These are phyloP conservation scores for Hippophae tibetana DNA, from an alignment of 306 rosid genomes.

Conservation along the genomic window DNA sequence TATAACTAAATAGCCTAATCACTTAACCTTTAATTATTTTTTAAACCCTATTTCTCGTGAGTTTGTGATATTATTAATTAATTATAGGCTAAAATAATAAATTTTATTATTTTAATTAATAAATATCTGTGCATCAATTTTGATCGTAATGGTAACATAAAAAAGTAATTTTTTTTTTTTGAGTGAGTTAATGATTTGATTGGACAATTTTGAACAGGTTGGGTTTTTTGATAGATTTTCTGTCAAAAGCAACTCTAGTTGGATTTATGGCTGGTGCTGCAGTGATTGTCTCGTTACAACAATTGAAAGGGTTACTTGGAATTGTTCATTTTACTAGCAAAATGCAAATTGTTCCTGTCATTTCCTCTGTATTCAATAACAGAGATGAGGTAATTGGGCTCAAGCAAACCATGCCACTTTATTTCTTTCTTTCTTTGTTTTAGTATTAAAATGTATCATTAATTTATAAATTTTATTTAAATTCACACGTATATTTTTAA, in stretches of 20 bases:
- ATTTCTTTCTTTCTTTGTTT: background rate
- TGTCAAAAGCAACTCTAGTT: slow-evolving; percentile 85
- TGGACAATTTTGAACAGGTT: slow-evolving; percentile 37
- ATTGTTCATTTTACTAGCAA: slow-evolving; percentile 66
- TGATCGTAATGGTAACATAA: too few relatives aligned
- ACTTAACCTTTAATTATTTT: too few relatives aligned
- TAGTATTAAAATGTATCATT: background rate
- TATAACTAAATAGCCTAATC: too few relatives aligned
- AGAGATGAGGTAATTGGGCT: slow-evolving; percentile 49
- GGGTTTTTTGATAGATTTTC: slow-evolving; percentile 90
- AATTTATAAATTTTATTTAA: too few relatives aligned
- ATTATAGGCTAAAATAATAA: too few relatives aligned
- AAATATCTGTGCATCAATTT: too few relatives aligned
- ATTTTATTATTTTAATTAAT: too few relatives aligned
- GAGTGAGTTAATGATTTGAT: background rate
- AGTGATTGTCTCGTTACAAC: slow-evolving; percentile 83
- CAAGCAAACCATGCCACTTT: background rate
- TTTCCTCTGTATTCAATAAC: slow-evolving; percentile 50
- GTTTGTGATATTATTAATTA: too few relatives aligned
- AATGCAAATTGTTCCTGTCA: slow-evolving; percentile 74
- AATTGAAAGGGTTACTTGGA: slow-evolving; percentile 87
- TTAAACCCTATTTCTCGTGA: too few relatives aligned
- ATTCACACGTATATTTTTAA: too few relatives aligned
- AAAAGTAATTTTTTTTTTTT: too few relatives aligned
- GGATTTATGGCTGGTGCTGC: slow-evolving; percentile 99